Base-by-base conservation (phyloP, 2,329 filamentous ascomycete species). In the Mariannaea elegans region DNA sequence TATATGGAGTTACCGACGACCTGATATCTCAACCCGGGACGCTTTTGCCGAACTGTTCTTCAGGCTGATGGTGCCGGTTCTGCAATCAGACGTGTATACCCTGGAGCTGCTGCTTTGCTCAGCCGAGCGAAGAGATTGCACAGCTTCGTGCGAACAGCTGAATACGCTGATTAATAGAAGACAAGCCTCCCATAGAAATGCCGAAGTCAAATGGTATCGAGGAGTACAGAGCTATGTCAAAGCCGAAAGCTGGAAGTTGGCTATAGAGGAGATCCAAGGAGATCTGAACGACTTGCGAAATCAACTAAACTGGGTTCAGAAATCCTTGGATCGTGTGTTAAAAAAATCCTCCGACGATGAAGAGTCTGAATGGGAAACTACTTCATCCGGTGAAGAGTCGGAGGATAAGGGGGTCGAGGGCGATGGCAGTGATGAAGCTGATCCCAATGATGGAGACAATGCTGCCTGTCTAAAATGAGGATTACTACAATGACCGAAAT, bases 191-290 rank as follows among this genome's bases (percentile, higher is more conserved):
- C 44, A 47, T 0, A 24, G 47, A 3, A 23, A 19, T 1, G 6
- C 44, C 0, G 31, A 49, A 1, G 47, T 16, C 32, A 9, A 2
- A 1, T 67, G 61, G 61, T 66, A 63, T n/a, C 62, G 63, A 19
- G 63, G 63, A 5, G 2, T 67, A 0, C 14, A 14, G 1, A 32
- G 45, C 2, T 65, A 65, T 14, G 10, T 57, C 3, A 12, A 8
- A 1, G 44, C 21, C 7, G 23, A 12, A 0, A 39, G 38, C 2
- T 67, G 65, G 65, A 32, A 64, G 1, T 4, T 21, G 0, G 10
- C 61, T 5, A n/a, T 7, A 0, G 9, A 39, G 1, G 47, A 13
- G 0, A 24, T 65, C 0, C 16, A 42, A 1, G 57, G 56, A 0
- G 60, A 67, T 32, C 2, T 54, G 3, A 13, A 58, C 0, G 54